A percentile compares a stretch with the other conserved stretches of the same genome.
Conservation (phyloP, 495 filamentous ascomycete species). For the Penicillium antarcticum region DNA sequence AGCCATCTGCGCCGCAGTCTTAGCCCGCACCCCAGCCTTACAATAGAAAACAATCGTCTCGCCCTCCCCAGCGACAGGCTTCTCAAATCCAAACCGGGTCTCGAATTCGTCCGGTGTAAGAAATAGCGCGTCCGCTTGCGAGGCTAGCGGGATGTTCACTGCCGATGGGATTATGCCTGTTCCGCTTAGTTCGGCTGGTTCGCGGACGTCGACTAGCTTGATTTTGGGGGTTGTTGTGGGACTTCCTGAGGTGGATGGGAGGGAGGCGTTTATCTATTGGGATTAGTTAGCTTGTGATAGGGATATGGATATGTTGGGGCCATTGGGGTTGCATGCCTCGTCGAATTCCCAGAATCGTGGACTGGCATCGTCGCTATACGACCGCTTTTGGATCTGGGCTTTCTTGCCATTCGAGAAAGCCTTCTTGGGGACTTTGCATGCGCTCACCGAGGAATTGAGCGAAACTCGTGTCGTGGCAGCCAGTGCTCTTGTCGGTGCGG, state of each 20-base stretch:
- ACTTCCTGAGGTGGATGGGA: constrained; percentile 24
- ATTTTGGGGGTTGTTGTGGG: constrained; percentile 30
- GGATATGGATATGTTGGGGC: neutral
- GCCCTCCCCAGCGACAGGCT: constrained; percentile 28
- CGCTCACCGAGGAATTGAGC: neutral
- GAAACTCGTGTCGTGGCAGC: neutral
- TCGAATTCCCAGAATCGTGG: constrained; percentile 41
- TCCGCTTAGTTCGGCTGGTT: constrained; percentile 67
- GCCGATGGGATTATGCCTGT: constrained; percentile 78
- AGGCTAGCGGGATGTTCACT: constrained; percentile 73
- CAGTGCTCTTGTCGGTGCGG: constrained; percentile 14
- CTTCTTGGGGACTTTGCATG: neutral
- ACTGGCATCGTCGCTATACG: constrained; percentile 16
- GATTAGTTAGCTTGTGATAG: constrained; percentile 3
- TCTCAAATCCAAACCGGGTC: constrained; percentile 44
- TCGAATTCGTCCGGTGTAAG: constrained; percentile 72
- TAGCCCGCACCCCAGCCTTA: constrained; percentile 80
- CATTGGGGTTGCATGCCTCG: constrained; percentile 30
- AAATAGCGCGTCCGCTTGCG: constrained; percentile 73
- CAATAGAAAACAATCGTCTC: constrained; percentile 79
- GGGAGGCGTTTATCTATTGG: constrained; percentile 36
- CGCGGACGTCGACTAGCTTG: constrained; percentile 68
- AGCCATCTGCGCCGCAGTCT: constrained; percentile 78
- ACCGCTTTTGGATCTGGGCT: constrained; percentile 11
- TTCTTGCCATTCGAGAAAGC: neutral